Base-by-base conservation (phyloP, 2,329 filamentous ascomycete genomes). In the Teratosphaeria viscida region DNA sequence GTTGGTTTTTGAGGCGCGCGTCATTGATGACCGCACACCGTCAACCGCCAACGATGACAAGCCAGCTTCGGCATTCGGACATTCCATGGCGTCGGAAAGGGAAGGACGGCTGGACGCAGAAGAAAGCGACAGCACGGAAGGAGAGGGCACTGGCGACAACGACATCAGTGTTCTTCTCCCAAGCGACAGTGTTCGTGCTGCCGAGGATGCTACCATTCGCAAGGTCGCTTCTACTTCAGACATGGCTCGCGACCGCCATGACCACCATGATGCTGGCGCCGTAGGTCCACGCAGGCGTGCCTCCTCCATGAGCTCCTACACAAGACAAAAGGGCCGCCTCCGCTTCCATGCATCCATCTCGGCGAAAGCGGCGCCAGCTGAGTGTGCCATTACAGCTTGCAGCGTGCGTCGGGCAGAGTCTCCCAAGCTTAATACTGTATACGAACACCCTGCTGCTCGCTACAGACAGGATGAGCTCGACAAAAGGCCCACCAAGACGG, bases 401-500 rank as follows among this genome's bases (percentile, higher is more conserved):
- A 65, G 59, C 35, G 63, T 69, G 2, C 61, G 60, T n/a, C 49
- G 59, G 14, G 57, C 62, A 6, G 63, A 63, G 32, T 58, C 65
- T 19, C 60, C 60, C 8, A 59, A 56, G 14, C 55, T 68, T 14
- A 63, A 61, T 35, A 61, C 64, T 34, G 59, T 65, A 7, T 64
- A 65, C 43, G 58, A 63, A 43, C 59, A 65, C n/a, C 49, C 60
- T 1, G 57, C 35, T 35, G 56, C 57, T 10, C 57, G 43, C 8
- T 60, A 61, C 12, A 26, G 19, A 47, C 43, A 56, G 2, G 55
- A 53, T 34, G 53, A 23, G 29, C 39, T 35, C 35, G 29, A 58
- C 39, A 53, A 27, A 27, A 54, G 57, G 34, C 37, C 61, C n/a
- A 58, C 56, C 19, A 62, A 62, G 47, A 67, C 66, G 5, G 62